Evolutionary conservation across 495 filamentous ascomycete genomes (phyloP), one percentile per base, ranked within the genome.

Genomic region (Hypoxylon rickii): DNA sequence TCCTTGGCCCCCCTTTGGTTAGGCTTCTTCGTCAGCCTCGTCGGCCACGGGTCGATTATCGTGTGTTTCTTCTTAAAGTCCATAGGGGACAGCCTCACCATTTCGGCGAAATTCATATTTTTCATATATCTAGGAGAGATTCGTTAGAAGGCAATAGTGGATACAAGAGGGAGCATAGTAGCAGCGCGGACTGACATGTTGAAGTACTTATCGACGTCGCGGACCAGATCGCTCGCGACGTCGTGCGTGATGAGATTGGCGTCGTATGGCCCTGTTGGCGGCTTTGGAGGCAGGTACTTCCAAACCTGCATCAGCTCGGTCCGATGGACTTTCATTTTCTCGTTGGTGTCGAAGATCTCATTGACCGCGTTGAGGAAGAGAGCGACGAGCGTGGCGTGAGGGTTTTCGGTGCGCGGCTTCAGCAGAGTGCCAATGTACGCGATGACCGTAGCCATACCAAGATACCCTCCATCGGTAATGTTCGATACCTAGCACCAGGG

Each of bases 1-100:
- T 70, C 63, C 41, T 69, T 51, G 17, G 60, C 69, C 7, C 69
- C 70, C 10, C 26, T 34, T 37, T 73, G 51, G 8, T 58, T 47
- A 7, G 58, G 65, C 17, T 43, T 53, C 5, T 67, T 52, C 49
- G 66, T 70, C 32, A 75, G 29, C 21, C 50, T 55, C 33, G 63
- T 40, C 6, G 73, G 71, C 71, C 72, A 75, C 39, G 72, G 66
- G 1, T 68, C 72, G 21, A 76, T 63, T 51, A 75, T 63, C 1
- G 66, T 75, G 31, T 73, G 57, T 1, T 41, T 20, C 13, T 64
- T 55, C 49, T 73, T 76, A 36, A 64, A 57, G 7, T 20, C 36
- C 44, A 65, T 55, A 1, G 47, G 32, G 3, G 64, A 44, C 5
- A 29, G 0, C 4, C 44, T 20, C 21, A 7, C 20, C 12, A 57